Percentiles rank a stretch among this genome's conserved stretches.
These are phyloP conservation scores for Saururus chinensis DNA, from an alignment of 164 flowering plant species.

Conservation along the genomic window DNA sequence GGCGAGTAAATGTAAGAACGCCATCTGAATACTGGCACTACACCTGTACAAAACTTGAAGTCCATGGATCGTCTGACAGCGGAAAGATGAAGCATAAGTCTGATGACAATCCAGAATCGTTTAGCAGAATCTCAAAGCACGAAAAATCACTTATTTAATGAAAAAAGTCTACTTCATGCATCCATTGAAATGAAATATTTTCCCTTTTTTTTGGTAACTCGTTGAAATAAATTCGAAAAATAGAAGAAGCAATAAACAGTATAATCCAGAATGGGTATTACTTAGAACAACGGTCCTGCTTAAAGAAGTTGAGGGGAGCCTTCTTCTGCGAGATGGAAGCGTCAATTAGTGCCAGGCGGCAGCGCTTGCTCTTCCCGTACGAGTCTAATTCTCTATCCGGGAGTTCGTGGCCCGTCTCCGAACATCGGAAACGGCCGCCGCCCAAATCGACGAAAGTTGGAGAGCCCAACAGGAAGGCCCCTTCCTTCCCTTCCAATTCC, in stretches of 20 bases:
- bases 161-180: no score
- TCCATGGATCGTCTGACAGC: no score
- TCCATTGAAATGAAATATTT: no score
- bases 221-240: no score
- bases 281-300: conserved; percentile 59
- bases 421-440: conserved; percentile 71
- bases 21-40: no score
- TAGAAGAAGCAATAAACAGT: not conserved
- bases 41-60: no score
- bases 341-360: conserved; percentile 76
- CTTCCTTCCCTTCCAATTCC: conserved; percentile 32
- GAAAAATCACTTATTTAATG: no score
- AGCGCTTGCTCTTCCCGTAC: conserved; percentile 57
- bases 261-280: conserved; percentile 12
- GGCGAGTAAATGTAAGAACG: no score
- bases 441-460: conserved; percentile 60
- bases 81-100: no score
- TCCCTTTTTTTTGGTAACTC: no score
- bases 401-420: conserved; percentile 85
- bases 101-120: no score
- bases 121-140: no score
- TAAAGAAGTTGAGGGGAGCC: conserved; percentile 83
- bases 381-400: conserved; percentile 44
- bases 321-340: conserved; percentile 38
- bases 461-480: conserved; percentile 44